These are phyloP conservation scores for Mycena pura DNA, from an alignment of 768 basidiomycete genomes.

Conservation along the genomic window DNA sequence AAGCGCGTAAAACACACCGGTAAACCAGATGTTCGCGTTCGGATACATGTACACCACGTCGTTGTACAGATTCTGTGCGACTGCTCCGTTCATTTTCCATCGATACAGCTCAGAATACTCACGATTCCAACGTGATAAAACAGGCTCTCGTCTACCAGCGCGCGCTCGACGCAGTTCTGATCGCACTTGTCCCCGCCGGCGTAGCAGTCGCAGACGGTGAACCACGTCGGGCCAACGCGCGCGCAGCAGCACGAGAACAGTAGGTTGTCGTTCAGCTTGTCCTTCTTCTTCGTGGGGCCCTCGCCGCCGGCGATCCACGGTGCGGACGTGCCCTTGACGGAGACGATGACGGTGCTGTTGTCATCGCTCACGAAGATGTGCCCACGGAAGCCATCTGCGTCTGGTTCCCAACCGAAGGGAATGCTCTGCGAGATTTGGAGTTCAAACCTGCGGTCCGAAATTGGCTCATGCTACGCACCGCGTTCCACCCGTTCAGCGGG, in stretches of 20 bases:
- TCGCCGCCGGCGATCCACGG: constrained; percentile 70
- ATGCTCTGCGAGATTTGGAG: constrained; percentile 19
- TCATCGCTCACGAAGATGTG: constrained; percentile 87
- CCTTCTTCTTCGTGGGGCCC: constrained; percentile 85
- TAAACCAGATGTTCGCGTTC: constrained; percentile 86
- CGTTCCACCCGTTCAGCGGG: constrained; percentile 52
- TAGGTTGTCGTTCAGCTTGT: constrained; percentile 95
- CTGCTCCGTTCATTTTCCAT: neutral
- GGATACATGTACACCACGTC: constrained; percentile 94
- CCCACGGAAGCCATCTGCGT: constrained; percentile 90
- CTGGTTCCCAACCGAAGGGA: constrained; percentile 90
- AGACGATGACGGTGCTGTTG: constrained; percentile 85
- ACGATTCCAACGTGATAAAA: constrained; percentile 91
- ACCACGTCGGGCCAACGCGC: constrained; percentile 93
- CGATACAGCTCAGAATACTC: constrained; percentile 34
- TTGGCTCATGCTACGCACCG: no score
- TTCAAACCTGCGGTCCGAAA: no score
- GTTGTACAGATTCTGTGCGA: constrained; percentile 83
- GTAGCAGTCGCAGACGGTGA: constrained; percentile 89
- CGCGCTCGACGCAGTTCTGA: constrained; percentile 78
- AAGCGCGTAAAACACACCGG: constrained; percentile 44
- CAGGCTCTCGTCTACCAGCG: constrained; percentile 80
- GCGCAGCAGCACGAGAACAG: constrained; percentile 97
- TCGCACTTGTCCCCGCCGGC: constrained; percentile 78
- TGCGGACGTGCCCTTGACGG: constrained; percentile 94